These are phyloP conservation scores for Paxillus involutus DNA, from an alignment of 768 basidiomycete genomes.

Conservation along the genomic window DNA sequence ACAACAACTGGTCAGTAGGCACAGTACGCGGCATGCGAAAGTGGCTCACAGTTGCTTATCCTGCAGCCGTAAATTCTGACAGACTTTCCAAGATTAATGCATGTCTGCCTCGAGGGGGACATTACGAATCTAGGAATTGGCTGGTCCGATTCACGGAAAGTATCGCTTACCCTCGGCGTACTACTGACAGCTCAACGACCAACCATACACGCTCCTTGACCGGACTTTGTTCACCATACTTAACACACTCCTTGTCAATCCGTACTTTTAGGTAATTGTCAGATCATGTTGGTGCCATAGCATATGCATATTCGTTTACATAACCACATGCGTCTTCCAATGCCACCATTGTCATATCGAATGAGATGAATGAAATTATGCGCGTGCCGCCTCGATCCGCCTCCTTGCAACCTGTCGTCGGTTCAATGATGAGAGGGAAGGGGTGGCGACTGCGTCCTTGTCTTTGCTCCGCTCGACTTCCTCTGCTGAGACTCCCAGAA, in stretches of 20 bases:
- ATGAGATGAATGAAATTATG: slow-evolving; percentile 35
- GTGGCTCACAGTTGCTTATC: background rate
- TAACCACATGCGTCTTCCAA: slow-evolving; percentile 16
- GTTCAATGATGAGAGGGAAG: slow-evolving; percentile 68
- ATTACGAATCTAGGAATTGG: background rate
- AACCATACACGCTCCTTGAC: background rate
- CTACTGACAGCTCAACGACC: background rate
- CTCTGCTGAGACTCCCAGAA: slow-evolving; percentile 74
- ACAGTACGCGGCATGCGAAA: slow-evolving; percentile 1
- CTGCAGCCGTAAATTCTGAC: slow-evolving; percentile 12
- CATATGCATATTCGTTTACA: slow-evolving; percentile 33
- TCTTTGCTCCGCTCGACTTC: slow-evolving; percentile 94
- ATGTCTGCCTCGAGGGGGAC: background rate
- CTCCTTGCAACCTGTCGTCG: slow-evolving; percentile 83
- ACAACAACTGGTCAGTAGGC: slow-evolving; percentile 26
- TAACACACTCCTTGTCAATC: slow-evolving; percentile 8
- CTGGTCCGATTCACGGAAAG: too few relatives aligned
- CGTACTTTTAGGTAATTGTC: background rate
- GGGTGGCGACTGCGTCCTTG: slow-evolving; percentile 52
- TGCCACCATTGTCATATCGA: slow-evolving; percentile 12
- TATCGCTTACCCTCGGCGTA: background rate
- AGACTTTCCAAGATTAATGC: background rate
- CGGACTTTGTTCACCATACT: background rate
- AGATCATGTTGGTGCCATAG: slow-evolving; percentile 18
- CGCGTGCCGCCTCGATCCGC: slow-evolving; percentile 83